Conservation (phyloP, 805 yeast genomes). For the Lachancea kluyveri region DNA sequence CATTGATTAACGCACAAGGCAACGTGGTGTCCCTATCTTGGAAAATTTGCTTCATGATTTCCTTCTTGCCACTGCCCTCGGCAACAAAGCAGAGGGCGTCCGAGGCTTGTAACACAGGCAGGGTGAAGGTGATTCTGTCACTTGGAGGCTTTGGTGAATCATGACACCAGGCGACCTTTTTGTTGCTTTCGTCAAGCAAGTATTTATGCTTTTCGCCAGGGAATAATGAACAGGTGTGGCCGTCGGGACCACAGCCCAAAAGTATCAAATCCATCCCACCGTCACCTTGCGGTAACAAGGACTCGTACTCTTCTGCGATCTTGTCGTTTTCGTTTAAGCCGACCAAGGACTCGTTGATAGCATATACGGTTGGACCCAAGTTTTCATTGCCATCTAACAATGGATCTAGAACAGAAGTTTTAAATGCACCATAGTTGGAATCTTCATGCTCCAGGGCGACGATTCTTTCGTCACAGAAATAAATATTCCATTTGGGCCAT, state of each 20-base stretch:
- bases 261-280: conserved; percentile 53
- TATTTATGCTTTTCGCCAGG: conserved; percentile 62
- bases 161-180: conserved; percentile 54
- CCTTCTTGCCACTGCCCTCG: conserved; percentile 80
- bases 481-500: conserved; percentile 76
- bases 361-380: conserved; percentile 50
- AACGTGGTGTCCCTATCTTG: conserved; percentile 40
- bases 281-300: conserved; percentile 43
- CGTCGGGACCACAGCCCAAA: conserved; percentile 93
- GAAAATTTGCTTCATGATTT: conserved; percentile 66
- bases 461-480: conserved; percentile 85
- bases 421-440: conserved; percentile 79
- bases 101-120: conserved; percentile 57
- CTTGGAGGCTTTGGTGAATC: conserved; percentile 95
- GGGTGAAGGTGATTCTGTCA: conserved; percentile 83
- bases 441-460: conserved; percentile 79
- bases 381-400: conserved; percentile 36
- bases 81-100: conserved; percentile 70
- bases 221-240: conserved; percentile 90
- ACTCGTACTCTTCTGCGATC: conserved; percentile 60
- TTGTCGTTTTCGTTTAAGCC: conserved; percentile 44
- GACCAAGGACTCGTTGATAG: conserved; percentile 60
- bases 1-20: conserved; percentile 75
- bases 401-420: conserved; percentile 50
- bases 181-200: conserved; percentile 42